These are phyloP conservation scores for Bryoglossum gracile DNA, from an alignment of 495 filamentous ascomycete species.

Conservation along the genomic window DNA sequence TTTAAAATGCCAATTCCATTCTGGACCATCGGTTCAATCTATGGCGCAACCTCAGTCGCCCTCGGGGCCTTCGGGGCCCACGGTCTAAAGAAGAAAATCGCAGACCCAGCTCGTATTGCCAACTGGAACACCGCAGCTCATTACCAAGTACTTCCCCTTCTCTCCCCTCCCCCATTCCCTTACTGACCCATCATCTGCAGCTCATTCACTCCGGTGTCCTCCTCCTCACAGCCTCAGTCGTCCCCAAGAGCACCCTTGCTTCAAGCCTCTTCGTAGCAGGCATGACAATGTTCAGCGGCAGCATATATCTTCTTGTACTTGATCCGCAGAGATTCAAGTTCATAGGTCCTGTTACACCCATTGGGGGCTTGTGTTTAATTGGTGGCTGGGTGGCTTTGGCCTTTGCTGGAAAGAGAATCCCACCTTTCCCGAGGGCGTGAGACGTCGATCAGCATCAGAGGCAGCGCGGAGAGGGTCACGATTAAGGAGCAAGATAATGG, in stretches of 20 bases:
- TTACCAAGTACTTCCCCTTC: slow-evolving; percentile 49
- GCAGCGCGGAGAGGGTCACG: too few species aligned
- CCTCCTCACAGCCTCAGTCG: slow-evolving; percentile 40
- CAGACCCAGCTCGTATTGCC: slow-evolving; percentile 44
- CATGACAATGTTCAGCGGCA: slow-evolving; percentile 51
- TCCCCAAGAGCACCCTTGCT: slow-evolving; percentile 38
- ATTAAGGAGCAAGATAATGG: too few species aligned
- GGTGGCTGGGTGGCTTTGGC: slow-evolving; percentile 47
- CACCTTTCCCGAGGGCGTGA: too few species aligned
- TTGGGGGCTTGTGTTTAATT: slow-evolving; percentile 53
- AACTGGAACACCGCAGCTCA: slow-evolving; percentile 54
- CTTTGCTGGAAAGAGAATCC: slow-evolving; percentile 29
- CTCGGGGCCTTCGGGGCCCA: slow-evolving; percentile 59
- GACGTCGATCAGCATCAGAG: too few species aligned
- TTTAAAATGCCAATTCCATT: slow-evolving; percentile 31
- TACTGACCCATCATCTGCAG: slow-evolving; percentile 26
- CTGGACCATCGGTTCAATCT: slow-evolving; percentile 52
- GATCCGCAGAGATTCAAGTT: slow-evolving; percentile 47
- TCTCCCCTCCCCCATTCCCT: not conserved
- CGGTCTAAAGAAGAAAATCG: slow-evolving; percentile 48
- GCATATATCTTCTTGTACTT: slow-evolving; percentile 51
- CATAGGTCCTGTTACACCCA: slow-evolving; percentile 51
- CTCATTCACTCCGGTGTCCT: slow-evolving; percentile 51
- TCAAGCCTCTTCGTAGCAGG: slow-evolving; percentile 33
- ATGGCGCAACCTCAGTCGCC: slow-evolving; percentile 50